Evolutionary conservation across 78 protist genomes (phyloP).

Genomic region (Dictyostelium intermedium): DNA sequence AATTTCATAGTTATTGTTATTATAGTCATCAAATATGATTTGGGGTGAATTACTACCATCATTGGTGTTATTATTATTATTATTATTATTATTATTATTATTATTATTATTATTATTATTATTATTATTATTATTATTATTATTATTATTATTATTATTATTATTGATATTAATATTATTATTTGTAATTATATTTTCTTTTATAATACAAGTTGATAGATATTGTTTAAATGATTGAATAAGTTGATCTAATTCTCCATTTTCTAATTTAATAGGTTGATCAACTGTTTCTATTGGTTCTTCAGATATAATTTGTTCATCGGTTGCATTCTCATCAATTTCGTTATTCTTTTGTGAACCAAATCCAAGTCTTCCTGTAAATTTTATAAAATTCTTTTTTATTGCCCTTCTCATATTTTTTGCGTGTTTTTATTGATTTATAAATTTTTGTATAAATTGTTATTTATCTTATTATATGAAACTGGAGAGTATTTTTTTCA

Average conservation of each 20-base stretch:
- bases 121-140: background rate
- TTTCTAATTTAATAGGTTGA: constrained; percentile 22
- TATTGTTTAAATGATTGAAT: constrained; percentile 2
- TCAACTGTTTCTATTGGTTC: background rate
- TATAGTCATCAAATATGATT: background rate
- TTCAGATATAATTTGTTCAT: background rate
- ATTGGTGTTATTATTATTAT: background rate
- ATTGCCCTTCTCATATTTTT: constrained; percentile 20
- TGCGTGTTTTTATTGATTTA: background rate
- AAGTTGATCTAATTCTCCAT: constrained; percentile 20
- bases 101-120: background rate
- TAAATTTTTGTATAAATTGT: background rate
- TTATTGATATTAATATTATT: no score
- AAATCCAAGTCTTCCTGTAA: constrained; percentile 63
- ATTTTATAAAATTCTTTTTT: constrained; percentile 42
- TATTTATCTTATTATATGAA: background rate
- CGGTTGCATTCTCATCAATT: background rate
- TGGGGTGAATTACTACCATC: background rate
- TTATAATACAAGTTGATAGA: background rate
- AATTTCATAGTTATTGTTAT: background rate
- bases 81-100: background rate
- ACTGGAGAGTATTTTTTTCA: no score
- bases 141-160: background rate
- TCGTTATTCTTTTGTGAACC: background rate
- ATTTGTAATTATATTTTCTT: background rate